Evolutionary conservation across 1,139 yeast species (phyloP), one percentile per base, ranked within the genome.

Genomic region (Geotrichum candidum): DNA sequence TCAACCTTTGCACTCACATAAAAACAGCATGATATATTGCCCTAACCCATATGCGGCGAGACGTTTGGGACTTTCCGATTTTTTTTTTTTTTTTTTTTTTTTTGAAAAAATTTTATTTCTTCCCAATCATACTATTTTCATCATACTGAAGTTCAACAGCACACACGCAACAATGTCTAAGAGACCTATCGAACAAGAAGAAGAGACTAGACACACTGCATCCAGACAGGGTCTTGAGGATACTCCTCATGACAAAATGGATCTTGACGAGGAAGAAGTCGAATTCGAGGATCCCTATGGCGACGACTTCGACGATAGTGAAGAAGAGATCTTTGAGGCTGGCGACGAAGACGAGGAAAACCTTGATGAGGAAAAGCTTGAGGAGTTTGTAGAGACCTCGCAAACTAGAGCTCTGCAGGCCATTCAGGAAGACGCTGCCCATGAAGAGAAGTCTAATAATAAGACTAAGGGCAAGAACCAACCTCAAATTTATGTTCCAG

Each of bases 271-370:
- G 11, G 87, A 84, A 62, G 79, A 87, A 33, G 85, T 89, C 86
- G 97, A 88, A 70, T 88, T 90, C 74, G 97, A 91, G 75, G 97
- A 90, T 74, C 91, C 96, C 46, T 90, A 90, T 69, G 96, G 96
- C 60, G 99, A 92, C 74, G 97, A 94, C 66, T 90, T 86, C 38
- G 65, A 62, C 69, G 98, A 91, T 72, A 87, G 95, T 75, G 98
- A 94, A 69, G 97, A 90, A 54, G 78, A 76, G 63, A 69, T 76
- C 54, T 75, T 75, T 58, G 79, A 76, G 66, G 78, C 78, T 45
- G 79, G 77, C 10, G 79, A 72, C 59, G 73, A 90, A 58, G 90
- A 85, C 18, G 90, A 84, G 57, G 88, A 79, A 33, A 88, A 83
- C 25, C 84, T 78, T 54, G 76, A 73, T 3, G 77, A 73, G 56